Evolutionary conservation across 2,329 filamentous ascomycete species (phyloP).

Genomic region (Pseudocercospora macadamiae): DNA sequence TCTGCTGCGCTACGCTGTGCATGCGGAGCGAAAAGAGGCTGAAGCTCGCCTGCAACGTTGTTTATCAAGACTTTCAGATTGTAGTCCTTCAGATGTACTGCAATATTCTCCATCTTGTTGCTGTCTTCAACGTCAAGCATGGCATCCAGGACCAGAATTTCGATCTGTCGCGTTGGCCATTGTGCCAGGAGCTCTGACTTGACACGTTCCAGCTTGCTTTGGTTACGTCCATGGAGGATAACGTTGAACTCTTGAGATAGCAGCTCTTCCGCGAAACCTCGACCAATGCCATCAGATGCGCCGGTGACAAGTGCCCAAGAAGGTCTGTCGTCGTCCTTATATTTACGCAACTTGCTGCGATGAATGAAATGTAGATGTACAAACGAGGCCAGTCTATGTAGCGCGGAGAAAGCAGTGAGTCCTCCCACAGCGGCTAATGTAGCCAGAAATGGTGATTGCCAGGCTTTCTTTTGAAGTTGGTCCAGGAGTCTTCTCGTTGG

Average conservation of each 20-base stretch:
- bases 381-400: constrained; percentile 27
- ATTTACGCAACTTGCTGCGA: constrained; percentile 5
- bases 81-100: background rate
- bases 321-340: background rate
- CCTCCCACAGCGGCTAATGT: constrained; percentile 6
- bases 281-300: constrained; percentile 57
- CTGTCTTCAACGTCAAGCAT: constrained; percentile 23
- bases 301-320: constrained; percentile 48
- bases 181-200: constrained; percentile 41
- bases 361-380: constrained; percentile 28
- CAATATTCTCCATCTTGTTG: constrained; percentile 21
- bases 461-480: background rate
- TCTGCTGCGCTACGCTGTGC: constrained; percentile 1
- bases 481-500: background rate
- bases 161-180: constrained; percentile 45
- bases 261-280: constrained; percentile 53
- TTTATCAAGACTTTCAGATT: constrained; percentile 58
- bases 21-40: constrained; percentile 11
- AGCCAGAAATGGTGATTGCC: constrained; percentile 6
- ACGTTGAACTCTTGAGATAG: constrained; percentile 56
- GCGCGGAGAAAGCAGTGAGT: constrained; percentile 4
- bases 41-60: constrained; percentile 52
- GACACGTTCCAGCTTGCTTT: constrained; percentile 48
- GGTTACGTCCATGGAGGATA: constrained; percentile 57
- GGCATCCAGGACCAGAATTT: constrained; percentile 50